Evolutionary conservation across 2,329 filamentous ascomycete species (phyloP), one percentile per base, ranked within the genome.

Genomic region (Diaporthe citri): DNA sequence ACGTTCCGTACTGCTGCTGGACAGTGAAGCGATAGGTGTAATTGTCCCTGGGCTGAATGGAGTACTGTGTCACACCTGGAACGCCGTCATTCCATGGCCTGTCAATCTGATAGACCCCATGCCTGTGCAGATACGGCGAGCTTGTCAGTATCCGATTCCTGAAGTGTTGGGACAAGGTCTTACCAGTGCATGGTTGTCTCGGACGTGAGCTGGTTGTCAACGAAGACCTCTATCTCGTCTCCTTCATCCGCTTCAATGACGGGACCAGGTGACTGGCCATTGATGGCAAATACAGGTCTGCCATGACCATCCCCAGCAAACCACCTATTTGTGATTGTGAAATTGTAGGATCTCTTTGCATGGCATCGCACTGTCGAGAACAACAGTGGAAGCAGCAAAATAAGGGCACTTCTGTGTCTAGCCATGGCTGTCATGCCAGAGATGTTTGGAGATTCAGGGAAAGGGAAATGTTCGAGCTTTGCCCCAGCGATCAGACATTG

Each of bases 101-200:
- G 52, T 77, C 74, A 39, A 77, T 59, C n/a, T 77, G 76, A 28
- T 77, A 77, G 51, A 77, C 73, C 6, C 76, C 76, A 55, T 77
- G 76, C 76, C 76, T 52, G 43, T 20, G 56, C 17, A 22, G 10
- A 36, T 28, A n/a, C 17, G 31, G 15, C 4, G 55, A 22, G n/a
- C 15, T 7, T n/a, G 34, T 36, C 59, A 56, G 43, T 12, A 25
- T n/a, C 25, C 1, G 13, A 7, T 55, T 25, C 2, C 62, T 17
- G 22, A 8, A 3, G 22, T 6, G 28, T 39, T 7, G 12, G 34
- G n/a, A 39, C 7, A 39, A 39, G 34, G 10, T 25, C 22, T 67
- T 69, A 77, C 76, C 76, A 77, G 36, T 77, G 76, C 60, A 77
- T 77, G 9, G 75, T 77, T 6, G 76, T 77, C 57, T 77, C 76